These are phyloP conservation scores for Priceomyces melissophilus DNA, from an alignment of 805 yeast species.

Conservation along the genomic window DNA sequence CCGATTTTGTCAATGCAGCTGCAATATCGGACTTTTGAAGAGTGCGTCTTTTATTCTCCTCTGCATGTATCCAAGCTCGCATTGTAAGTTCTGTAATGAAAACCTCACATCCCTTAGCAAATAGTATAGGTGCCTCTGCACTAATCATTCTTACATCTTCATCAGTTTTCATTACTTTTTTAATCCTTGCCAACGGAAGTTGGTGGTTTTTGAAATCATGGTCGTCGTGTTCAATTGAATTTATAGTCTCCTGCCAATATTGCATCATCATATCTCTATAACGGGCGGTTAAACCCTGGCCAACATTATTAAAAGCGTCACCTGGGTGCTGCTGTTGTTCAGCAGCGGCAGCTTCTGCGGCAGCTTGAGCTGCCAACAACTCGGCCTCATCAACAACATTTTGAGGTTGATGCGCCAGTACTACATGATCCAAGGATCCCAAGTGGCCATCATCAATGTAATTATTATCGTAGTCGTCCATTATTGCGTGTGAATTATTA, in stretches of 20 bases:
- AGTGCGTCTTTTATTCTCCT: constrained; percentile 91
- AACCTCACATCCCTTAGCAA: constrained; percentile 97
- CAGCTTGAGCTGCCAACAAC: constrained; percentile 43
- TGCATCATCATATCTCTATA: constrained; percentile 88
- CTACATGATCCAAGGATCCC: constrained; percentile 16
- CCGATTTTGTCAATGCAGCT: constrained; percentile 89
- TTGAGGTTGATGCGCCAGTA: constrained; percentile 11
- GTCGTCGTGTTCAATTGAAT: constrained; percentile 79
- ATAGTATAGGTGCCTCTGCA: constrained; percentile 96
- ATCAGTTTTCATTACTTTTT: constrained; percentile 97
- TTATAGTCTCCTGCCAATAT: constrained; percentile 96
- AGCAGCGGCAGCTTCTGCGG: constrained; percentile 46
- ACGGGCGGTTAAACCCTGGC: constrained; percentile 82
- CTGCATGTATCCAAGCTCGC: constrained; percentile 99
- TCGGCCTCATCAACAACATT: constrained; percentile 40
- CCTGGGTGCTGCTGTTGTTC: constrained; percentile 47
- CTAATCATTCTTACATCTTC: constrained; percentile 96
- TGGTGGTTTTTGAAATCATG: constrained; percentile 94
- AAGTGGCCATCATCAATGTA: constrained; percentile 29
- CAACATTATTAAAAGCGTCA: constrained; percentile 82
- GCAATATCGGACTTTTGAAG: constrained; percentile 93
- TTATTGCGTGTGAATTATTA: constrained; percentile 5
- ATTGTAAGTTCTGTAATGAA: constrained; percentile 95
- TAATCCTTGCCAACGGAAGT: constrained; percentile 91
- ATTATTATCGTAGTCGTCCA: constrained; percentile 26